Conservation (phyloP, 2,329 filamentous ascomycete species). For the Alternaria brassicae region DNA sequence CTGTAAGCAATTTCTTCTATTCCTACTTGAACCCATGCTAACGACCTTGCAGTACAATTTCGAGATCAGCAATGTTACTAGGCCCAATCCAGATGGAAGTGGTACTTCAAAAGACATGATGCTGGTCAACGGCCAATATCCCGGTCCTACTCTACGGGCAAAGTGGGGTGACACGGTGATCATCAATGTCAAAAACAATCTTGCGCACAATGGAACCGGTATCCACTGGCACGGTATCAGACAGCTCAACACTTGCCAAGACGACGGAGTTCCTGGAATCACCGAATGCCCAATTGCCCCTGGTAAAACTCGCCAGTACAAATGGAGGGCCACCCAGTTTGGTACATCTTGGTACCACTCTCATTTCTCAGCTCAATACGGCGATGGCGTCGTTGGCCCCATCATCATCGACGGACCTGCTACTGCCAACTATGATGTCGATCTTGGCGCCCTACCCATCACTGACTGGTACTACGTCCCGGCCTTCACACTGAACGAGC, state of each 20-base stretch:
- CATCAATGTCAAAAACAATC: slow-evolving; percentile 50
- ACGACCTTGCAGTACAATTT: slow-evolving; percentile 45
- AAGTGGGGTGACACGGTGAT: slow-evolving; percentile 52
- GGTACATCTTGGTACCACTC: slow-evolving; percentile 56
- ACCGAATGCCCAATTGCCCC: slow-evolving; percentile 72
- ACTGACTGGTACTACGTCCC: slow-evolving; percentile 67
- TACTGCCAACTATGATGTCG: slow-evolving; percentile 61
- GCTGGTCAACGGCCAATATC: slow-evolving; percentile 64
- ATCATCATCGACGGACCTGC: slow-evolving; percentile 54
- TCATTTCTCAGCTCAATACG: slow-evolving; percentile 54
- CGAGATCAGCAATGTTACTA: slow-evolving; percentile 52
- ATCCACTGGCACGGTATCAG: slow-evolving; percentile 62
- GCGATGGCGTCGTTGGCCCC: slow-evolving; percentile 52
- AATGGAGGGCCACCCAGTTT: slow-evolving; percentile 61
- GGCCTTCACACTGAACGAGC: slow-evolving; percentile 42
- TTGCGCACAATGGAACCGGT: slow-evolving; percentile 56
- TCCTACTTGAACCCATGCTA: neutral
- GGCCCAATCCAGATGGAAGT: slow-evolving; percentile 50
- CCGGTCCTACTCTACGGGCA: slow-evolving; percentile 61
- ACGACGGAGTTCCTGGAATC: slow-evolving; percentile 63
- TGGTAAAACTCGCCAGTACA: slow-evolving; percentile 63
- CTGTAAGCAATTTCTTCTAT: slow-evolving; percentile 21
- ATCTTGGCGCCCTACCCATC: slow-evolving; percentile 66
- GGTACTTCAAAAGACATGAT: slow-evolving; percentile 42
- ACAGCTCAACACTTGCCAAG: slow-evolving; percentile 48